Conservation (phyloP, 2,329 filamentous ascomycete genomes). For the Neonectria punicea region DNA sequence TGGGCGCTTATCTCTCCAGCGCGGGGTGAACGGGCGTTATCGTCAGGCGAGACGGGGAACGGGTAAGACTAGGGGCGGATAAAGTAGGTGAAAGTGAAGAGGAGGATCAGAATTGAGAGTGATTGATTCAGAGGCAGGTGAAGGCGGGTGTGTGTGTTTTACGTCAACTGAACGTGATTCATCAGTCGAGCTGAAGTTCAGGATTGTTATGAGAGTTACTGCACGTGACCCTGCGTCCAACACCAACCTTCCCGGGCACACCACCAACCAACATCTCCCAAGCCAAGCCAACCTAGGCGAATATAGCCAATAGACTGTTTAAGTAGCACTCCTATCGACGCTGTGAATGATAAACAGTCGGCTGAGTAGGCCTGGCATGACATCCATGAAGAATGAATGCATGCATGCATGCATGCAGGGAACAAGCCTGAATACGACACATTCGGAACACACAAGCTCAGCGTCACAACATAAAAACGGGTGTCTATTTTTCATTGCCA, state of each 20-base stretch:
- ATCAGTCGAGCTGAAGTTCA: not conserved
- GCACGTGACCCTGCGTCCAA: not conserved
- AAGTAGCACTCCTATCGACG: not conserved
- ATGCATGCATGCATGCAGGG: not conserved
- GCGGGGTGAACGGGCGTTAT: slow-evolving; percentile 2
- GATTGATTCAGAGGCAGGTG: not conserved
- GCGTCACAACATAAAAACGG: slow-evolving; percentile 16
- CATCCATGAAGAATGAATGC: not conserved
- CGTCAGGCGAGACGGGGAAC: not conserved
- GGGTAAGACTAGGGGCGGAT: not conserved
- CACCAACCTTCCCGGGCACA: not conserved
- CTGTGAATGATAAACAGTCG: not conserved
- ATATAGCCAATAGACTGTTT: not conserved
- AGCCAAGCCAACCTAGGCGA: not conserved
- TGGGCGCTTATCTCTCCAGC: slow-evolving; percentile 15
- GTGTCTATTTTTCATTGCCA: slow-evolving; percentile 39
- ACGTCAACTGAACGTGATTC: not conserved
- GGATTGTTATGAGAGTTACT: not conserved
- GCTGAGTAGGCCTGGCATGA: not conserved
- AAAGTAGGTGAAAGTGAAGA: not conserved
- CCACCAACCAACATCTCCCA: not conserved
- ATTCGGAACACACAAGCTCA: not conserved
- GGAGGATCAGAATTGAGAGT: not conserved
- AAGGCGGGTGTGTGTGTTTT: not conserved
- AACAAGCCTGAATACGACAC: not conserved